Base-by-base conservation (phyloP, 306 rosid genomes). In the Astragalus glycyphyllos region DNA sequence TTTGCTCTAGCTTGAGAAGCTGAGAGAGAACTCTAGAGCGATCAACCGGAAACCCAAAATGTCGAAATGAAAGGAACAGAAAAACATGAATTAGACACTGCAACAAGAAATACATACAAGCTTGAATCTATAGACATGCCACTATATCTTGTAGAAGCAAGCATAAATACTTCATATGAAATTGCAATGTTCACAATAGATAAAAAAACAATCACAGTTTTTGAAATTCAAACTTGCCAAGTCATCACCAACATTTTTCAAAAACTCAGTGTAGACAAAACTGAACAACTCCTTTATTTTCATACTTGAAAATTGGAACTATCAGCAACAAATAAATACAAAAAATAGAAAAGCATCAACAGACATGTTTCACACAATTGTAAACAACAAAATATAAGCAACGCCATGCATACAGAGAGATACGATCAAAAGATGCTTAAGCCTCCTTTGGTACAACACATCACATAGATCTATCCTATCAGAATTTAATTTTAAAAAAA, bases 11-110 rank as follows among this genome's bases (percentile, higher is more conserved):
- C 69, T 5, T 62, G 32, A 14, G 7, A 32, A 9, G 73, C 70
- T 14, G 78, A 34, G 73, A 76, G 72, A 75, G 17, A 83, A 35
- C 20, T 67, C 97, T 94, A 77, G 68, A 84, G 46, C 78, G 80
- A 86, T 54, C 74, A 77, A 71, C 67, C 69, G 20, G 7, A 66
- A 66, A 46, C 47, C 74, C 49, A 72, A 35, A 37, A 55, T 6
- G 58, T 63, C 37, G 55, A 61, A 46, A 11, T 26, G 11, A 60
- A 26, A 42, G 31, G 20, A 56, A 71, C 38, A 47, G 23, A 58
- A 20, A 37, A 72, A 38, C 12, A 56, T 50, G 50, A 76, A 75
- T 45, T 65, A 81, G 83, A 44, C 64, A 80, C 59, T 40, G 42
- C 68, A 61, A 34, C 42, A 17, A 29, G 42, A 68, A 69, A 80